phyloP scores from a whole-genome alignment of 139 green algal species.

The Tetraselmis striata region DNA sequence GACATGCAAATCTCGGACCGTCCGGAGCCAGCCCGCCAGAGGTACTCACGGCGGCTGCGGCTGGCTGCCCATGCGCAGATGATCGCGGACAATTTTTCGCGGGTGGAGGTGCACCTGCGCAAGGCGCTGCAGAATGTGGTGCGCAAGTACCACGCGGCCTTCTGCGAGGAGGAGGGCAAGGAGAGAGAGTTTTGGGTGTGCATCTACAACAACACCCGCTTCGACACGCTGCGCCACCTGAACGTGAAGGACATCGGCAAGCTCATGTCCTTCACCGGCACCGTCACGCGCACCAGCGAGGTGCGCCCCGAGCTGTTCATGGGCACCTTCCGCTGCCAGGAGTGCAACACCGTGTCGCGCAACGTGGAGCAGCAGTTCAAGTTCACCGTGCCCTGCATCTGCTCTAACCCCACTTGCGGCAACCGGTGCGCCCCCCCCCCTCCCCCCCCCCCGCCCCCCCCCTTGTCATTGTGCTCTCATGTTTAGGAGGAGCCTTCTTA shows the following conservation, averaged over 20 bases:
- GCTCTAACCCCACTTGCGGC: slow-evolving; percentile 73
- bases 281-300: slow-evolving; percentile 90
- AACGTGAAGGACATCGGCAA: slow-evolving; percentile 47
- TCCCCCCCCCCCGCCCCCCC: not conserved
- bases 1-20: not conserved
- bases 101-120: not conserved
- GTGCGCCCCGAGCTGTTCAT: slow-evolving; percentile 91
- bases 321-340: slow-evolving; percentile 83
- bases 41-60: not conserved
- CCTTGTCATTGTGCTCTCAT: too few species aligned
- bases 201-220: slow-evolving; percentile 63
- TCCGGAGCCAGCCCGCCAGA: not conserved
- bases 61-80: slow-evolving; percentile 5
- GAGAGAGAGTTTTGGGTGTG: slow-evolving; percentile 82
- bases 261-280: slow-evolving; percentile 63
- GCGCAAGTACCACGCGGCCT: slow-evolving; percentile 48
- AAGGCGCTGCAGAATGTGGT: slow-evolving; percentile 67
- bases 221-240: slow-evolving; percentile 45
- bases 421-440: slow-evolving; percentile 79
- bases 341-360: slow-evolving; percentile 58
- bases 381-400: slow-evolving; percentile 88
- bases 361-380: slow-evolving; percentile 97
- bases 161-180: slow-evolving; percentile 41
- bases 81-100: not conserved
- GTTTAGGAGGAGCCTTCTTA: not conserved